phyloP scores from a whole-genome alignment of 2,329 filamentous ascomycete species.

The Cytospora leucostoma region DNA sequence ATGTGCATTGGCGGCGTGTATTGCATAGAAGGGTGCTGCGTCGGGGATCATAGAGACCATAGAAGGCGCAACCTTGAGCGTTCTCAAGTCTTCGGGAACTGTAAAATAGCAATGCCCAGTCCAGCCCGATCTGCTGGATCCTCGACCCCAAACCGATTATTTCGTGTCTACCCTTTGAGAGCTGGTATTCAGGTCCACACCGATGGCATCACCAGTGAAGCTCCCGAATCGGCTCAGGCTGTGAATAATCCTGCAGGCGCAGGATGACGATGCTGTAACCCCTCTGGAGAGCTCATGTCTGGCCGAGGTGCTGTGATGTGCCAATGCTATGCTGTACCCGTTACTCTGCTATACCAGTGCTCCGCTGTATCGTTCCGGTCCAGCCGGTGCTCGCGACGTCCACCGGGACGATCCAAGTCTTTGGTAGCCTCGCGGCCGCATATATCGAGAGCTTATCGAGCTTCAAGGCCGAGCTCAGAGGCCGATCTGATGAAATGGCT shows the following conservation, averaged over 20 bases:
- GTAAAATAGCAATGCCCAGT: slow-evolving; percentile 30
- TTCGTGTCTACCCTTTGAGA: slow-evolving; percentile 3
- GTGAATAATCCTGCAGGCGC: neutral
- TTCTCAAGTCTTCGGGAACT: slow-evolving; percentile 28
- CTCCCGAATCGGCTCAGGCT: neutral
- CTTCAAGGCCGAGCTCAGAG: slow-evolving; percentile 4
- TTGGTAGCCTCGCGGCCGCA: neutral
- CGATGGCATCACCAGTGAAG: neutral
- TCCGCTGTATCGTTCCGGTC: neutral
- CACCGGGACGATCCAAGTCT: neutral
- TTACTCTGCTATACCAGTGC: neutral
- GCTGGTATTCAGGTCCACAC: neutral
- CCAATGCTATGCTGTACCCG: neutral
- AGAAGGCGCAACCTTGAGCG: slow-evolving; percentile 26
- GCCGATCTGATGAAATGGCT: slow-evolving; percentile 14
- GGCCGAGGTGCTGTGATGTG: neutral
- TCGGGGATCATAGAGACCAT: slow-evolving; percentile 29
- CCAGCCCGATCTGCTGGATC: slow-evolving; percentile 28
- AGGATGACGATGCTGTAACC: neutral
- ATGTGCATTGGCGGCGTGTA: slow-evolving; percentile 27
- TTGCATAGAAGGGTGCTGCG: slow-evolving; percentile 26
- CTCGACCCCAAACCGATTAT: slow-evolving; percentile 16
- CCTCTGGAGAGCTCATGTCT: neutral
- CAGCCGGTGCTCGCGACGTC: neutral
- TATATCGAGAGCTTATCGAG: slow-evolving; percentile 10